Base-by-base conservation (phyloP, 805 yeast species). In the Candida tammaniensis region DNA sequence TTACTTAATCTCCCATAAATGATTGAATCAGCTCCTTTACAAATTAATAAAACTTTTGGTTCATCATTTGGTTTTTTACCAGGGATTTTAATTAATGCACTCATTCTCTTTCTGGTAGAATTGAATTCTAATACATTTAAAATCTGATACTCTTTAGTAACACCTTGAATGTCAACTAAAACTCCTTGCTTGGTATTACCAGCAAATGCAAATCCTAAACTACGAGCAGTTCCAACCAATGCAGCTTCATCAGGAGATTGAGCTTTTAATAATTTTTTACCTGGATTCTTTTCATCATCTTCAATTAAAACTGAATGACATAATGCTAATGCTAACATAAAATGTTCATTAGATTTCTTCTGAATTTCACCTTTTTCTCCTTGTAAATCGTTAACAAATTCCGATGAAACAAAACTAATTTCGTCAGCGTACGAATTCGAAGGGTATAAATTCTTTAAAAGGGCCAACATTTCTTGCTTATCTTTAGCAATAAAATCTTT, bases 171-270 rank as follows among this genome's bases (percentile, higher is more conserved):
- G 35, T 79, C 78, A 29, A 85, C 66, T 31, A 82, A 59, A 13
- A 82, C 52, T 38, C 91, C 93, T 31, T 70, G 69, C 51, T 82
- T 82, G 7, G 88, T 83, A 54, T 78, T 73, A 26, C 74, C 80
- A 13, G 72, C 54, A 52, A 82, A 83, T 23, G 74, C 70, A 57
- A 77, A 84, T 0, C 94, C 94, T 47, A 82, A 64, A 48, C 83
- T 82, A 54, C 89, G 72, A 0, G 93, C 93, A 14, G 93, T 82
- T 11, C 80, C 81, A 11, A 85, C 94, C 38, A 85, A 70, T 0
- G 94, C 93, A 17, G 89, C 88, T 58, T 85, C 94, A 67, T 85
- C 94, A 0, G 94, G 94, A 17, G 88, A 80, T 54, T 84, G 93
- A 0, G 93, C 93, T 49, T 82, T 80, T 24, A 82, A 59, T 17